phyloP scores from a whole-genome alignment of 495 filamentous ascomycete species.

The Tuber aestivum region DNA sequence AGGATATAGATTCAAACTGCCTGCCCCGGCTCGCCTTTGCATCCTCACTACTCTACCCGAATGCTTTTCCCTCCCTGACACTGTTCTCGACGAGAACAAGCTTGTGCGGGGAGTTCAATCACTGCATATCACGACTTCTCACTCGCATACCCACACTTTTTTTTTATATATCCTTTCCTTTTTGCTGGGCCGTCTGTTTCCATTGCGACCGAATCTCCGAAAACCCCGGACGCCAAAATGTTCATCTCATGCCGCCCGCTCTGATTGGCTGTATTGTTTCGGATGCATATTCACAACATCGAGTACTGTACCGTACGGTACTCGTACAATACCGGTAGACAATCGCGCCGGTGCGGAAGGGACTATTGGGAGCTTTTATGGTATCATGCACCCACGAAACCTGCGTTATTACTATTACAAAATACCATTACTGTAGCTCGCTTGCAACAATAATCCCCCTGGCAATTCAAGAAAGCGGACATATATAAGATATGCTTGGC shows the following conservation, averaged over 20 bases:
- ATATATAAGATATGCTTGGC: not conserved
- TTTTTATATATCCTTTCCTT: too few relatives aligned
- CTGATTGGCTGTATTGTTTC: not conserved
- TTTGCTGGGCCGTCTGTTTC: not conserved
- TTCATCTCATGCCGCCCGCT: not conserved
- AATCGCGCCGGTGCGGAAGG: not conserved
- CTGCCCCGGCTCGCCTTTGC: not conserved
- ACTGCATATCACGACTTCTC: not conserved
- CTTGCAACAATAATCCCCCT: not conserved
- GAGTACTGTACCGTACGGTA: too few relatives aligned
- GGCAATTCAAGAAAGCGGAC: not conserved
- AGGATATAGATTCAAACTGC: not conserved
- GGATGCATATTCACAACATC: not conserved
- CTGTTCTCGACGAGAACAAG: not conserved
- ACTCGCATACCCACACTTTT: not conserved
- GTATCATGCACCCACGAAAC: not conserved
- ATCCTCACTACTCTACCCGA: not conserved
- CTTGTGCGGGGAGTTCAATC: not conserved
- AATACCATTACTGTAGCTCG: not conserved
- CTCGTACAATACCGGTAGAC: not conserved
- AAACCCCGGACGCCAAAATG: not conserved
- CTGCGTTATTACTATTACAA: conserved; percentile 2
- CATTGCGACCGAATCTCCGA: not conserved
- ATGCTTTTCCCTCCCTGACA: not conserved
- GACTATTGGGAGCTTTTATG: not conserved